A percentile compares a stretch with the other conserved stretches of the same genome.
phyloP scores from a whole-genome alignment of 148 eudicot genomes.

The Pouteria glomerata region DNA sequence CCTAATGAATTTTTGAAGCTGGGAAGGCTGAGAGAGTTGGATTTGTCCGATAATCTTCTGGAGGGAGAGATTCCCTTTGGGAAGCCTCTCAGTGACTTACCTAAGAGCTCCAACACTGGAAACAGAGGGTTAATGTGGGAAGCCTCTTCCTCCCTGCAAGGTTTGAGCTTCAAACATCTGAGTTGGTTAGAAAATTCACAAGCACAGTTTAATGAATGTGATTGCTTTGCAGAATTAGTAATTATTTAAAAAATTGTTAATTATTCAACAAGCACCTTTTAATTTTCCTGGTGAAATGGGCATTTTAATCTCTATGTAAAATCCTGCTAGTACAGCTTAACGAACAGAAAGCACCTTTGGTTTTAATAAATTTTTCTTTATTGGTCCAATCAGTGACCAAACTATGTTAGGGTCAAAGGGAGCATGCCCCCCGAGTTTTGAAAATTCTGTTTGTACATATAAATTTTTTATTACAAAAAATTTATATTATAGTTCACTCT shows the following conservation, averaged over 20 bases:
- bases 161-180: constrained; percentile 6
- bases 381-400: too few relatives aligned
- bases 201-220: not conserved
- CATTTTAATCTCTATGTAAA: too few relatives aligned
- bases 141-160: constrained; percentile 49
- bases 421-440: too few relatives aligned
- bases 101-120: constrained; percentile 28
- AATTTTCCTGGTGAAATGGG: too few relatives aligned
- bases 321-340: too few relatives aligned
- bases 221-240: not conserved
- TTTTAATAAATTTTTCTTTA: too few relatives aligned
- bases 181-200: too few relatives aligned
- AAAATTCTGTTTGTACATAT: too few relatives aligned
- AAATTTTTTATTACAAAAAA: too few relatives aligned
- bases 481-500: too few relatives aligned
- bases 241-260: not conserved
- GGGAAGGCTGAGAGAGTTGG: constrained; percentile 33
- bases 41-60: constrained; percentile 47
- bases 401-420: too few relatives aligned
- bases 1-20: constrained; percentile 37
- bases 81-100: not conserved
- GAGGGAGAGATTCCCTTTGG: constrained; percentile 37
- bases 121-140: constrained; percentile 52
- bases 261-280: not conserved
- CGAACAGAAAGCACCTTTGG: too few relatives aligned